Conservation (phyloP, 768 basidiomycete genomes). For the Russula compacta region DNA sequence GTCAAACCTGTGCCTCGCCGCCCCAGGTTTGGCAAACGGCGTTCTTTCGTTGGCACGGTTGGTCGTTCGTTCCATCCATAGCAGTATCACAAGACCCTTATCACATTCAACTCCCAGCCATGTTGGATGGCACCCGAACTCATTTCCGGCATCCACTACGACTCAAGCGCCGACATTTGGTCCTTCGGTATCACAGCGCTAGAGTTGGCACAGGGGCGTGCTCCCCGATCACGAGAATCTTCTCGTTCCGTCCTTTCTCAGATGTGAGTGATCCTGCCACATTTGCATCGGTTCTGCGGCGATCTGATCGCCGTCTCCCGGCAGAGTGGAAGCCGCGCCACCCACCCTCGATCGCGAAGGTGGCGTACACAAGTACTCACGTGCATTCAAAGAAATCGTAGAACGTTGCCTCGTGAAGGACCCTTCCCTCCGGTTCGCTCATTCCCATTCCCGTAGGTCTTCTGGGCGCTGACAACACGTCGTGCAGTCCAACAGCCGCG, state of each 20-base stretch:
- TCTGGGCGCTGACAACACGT: background rate
- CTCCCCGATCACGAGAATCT: slow-evolving; percentile 72
- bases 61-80: slow-evolving; percentile 21
- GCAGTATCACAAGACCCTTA: background rate
- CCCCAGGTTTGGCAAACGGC: slow-evolving; percentile 63
- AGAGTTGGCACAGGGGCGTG: slow-evolving; percentile 79
- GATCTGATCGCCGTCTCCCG: background rate
- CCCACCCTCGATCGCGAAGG: slow-evolving; percentile 69
- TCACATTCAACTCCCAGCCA: slow-evolving; percentile 38
- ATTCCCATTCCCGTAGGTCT: background rate
- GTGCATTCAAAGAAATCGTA: slow-evolving; percentile 74
- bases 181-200: slow-evolving; percentile 93
- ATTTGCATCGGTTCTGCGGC: background rate
- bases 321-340: slow-evolving; percentile 64
- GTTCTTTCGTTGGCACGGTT: slow-evolving; percentile 88
- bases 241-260: slow-evolving; percentile 66
- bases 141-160: slow-evolving; percentile 76
- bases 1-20: slow-evolving; percentile 19
- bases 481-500: slow-evolving; percentile 64
- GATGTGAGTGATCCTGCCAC: slow-evolving; percentile 38
- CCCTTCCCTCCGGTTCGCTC: slow-evolving; percentile 56
- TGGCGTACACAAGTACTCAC: slow-evolving; percentile 67
- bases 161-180: slow-evolving; percentile 89
- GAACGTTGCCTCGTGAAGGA: slow-evolving; percentile 80
- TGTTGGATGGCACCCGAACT: slow-evolving; percentile 98